A percentile compares a stretch with the other conserved stretches of the same genome.
These are phyloP conservation scores for Vitis rupestris DNA, from an alignment of 164 flowering plant species.

Conservation along the genomic window DNA sequence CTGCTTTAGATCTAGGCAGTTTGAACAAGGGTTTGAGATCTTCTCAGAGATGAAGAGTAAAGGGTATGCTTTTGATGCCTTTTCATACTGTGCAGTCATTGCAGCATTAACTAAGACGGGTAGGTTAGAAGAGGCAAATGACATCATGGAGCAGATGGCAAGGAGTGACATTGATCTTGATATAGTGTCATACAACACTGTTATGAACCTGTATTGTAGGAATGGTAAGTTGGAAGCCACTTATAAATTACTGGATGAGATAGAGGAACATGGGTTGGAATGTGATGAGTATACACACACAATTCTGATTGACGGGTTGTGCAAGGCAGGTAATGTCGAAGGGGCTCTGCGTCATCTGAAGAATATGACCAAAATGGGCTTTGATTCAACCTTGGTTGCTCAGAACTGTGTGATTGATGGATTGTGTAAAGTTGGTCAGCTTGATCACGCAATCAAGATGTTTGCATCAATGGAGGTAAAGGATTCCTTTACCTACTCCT, in stretches of 20 bases:
- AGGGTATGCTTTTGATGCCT: slow-evolving; percentile 74
- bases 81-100: slow-evolving; percentile 64
- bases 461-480: slow-evolving; percentile 59
- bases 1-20: slow-evolving; percentile 45
- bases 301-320: slow-evolving; percentile 66
- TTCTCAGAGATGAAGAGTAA: slow-evolving; percentile 61
- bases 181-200: slow-evolving; percentile 66
- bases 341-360: slow-evolving; percentile 45
- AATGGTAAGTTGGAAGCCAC: slow-evolving; percentile 62
- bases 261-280: slow-evolving; percentile 53
- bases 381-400: slow-evolving; percentile 55
- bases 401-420: slow-evolving; percentile 65
- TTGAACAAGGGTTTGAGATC: slow-evolving; percentile 56
- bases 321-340: slow-evolving; percentile 58
- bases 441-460: slow-evolving; percentile 56
- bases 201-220: slow-evolving; percentile 59
- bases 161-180: slow-evolving; percentile 52
- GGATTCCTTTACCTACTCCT: slow-evolving; percentile 77
- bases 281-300: slow-evolving; percentile 72
- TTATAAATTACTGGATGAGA: slow-evolving; percentile 48
- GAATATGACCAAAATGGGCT: slow-evolving; percentile 44
- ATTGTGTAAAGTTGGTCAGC: slow-evolving; percentile 55
- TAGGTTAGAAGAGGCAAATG: slow-evolving; percentile 51
- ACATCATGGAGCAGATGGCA: slow-evolving; percentile 50
- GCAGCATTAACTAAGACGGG: slow-evolving; percentile 60